Conservation (phyloP, 2,329 filamentous ascomycete genomes). For the Fusarium sp. region DNA sequence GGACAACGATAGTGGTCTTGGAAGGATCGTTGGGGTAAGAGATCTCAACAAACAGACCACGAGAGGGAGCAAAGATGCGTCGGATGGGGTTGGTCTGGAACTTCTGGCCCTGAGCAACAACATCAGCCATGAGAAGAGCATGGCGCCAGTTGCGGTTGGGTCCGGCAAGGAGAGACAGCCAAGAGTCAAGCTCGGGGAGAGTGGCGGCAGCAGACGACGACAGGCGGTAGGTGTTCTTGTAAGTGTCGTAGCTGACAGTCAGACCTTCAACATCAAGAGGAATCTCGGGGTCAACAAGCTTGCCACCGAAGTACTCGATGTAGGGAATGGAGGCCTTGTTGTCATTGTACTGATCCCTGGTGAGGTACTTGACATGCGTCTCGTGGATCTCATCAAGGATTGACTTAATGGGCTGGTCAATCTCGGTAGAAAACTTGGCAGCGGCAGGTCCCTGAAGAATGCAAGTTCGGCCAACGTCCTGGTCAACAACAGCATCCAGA, state of each 20-base stretch:
- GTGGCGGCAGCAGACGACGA: slow-evolving; percentile 78
- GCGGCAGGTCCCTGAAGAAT: slow-evolving; percentile 96
- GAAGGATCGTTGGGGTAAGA: slow-evolving; percentile 81
- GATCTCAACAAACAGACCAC: slow-evolving; percentile 92
- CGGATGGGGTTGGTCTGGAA: slow-evolving; percentile 98
- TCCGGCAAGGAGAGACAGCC: slow-evolving; percentile 90
- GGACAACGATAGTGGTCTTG: slow-evolving; percentile 87
- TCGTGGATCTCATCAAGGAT: slow-evolving; percentile 93
- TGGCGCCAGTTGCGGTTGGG: slow-evolving; percentile 91
- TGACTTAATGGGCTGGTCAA: slow-evolving; percentile 94
- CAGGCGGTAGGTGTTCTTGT: slow-evolving; percentile 87
- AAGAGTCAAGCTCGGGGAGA: slow-evolving; percentile 83
- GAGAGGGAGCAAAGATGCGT: slow-evolving; percentile 87
- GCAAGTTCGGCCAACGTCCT: slow-evolving; percentile 95
- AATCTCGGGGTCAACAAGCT: slow-evolving; percentile 77
- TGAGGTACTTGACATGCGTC: slow-evolving; percentile 83
- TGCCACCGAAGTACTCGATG: slow-evolving; percentile 95
- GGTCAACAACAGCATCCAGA: slow-evolving; percentile 91
- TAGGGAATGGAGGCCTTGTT: slow-evolving; percentile 81
- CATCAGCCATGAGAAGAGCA: slow-evolving; percentile 91
- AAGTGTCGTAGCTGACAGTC: slow-evolving; percentile 79
- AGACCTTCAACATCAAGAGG: slow-evolving; percentile 87
- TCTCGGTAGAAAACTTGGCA: slow-evolving; percentile 86
- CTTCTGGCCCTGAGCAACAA: slow-evolving; percentile 94
- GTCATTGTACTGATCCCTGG: slow-evolving; percentile 81